These are phyloP conservation scores for Pichia californica DNA, from an alignment of 805 yeast species.

Conservation along the genomic window DNA sequence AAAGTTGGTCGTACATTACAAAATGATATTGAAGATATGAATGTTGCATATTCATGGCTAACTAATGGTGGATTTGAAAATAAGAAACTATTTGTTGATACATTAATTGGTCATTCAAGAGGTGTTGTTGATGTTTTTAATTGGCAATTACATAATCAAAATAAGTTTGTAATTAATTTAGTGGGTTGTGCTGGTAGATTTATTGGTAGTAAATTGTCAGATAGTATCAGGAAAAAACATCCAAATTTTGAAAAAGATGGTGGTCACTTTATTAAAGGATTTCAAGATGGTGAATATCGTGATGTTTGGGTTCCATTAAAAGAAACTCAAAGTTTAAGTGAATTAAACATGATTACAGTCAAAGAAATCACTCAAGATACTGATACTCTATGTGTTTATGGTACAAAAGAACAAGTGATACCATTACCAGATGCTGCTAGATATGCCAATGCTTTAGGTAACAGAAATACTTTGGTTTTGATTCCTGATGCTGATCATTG, in stretches of 20 bases:
- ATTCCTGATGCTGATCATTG: conserved; percentile 77
- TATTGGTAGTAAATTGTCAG: conserved; percentile 40
- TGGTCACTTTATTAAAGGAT: conserved; percentile 36
- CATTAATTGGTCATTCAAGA: conserved; percentile 73
- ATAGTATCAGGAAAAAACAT: conserved; percentile 28
- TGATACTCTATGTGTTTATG: conserved; percentile 60
- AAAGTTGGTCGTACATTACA: conserved; percentile 51
- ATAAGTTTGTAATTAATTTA: conserved; percentile 46
- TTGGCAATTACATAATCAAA: conserved; percentile 48
- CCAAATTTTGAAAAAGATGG: conserved; percentile 36
- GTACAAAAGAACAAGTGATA: conserved; percentile 58
- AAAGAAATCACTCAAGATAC: conserved; percentile 35
- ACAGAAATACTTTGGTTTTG: conserved; percentile 52
- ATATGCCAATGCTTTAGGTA: conserved; percentile 51
- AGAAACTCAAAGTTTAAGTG: conserved; percentile 48
- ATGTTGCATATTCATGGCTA: conserved; percentile 35
- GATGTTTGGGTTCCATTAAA: conserved; percentile 36
- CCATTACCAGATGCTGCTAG: conserved; percentile 55
- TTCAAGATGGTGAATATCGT: conserved; percentile 45
- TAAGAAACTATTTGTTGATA: conserved; percentile 40
- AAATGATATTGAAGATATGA: conserved; percentile 67
- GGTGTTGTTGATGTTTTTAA: conserved; percentile 71
- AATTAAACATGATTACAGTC: conserved; percentile 35
- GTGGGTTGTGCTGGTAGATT: conserved; percentile 72
- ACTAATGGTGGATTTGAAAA: conserved; percentile 25